Evolutionary conservation across 257 asterid genomes (phyloP).

Genomic region (Rhazya stricta): DNA sequence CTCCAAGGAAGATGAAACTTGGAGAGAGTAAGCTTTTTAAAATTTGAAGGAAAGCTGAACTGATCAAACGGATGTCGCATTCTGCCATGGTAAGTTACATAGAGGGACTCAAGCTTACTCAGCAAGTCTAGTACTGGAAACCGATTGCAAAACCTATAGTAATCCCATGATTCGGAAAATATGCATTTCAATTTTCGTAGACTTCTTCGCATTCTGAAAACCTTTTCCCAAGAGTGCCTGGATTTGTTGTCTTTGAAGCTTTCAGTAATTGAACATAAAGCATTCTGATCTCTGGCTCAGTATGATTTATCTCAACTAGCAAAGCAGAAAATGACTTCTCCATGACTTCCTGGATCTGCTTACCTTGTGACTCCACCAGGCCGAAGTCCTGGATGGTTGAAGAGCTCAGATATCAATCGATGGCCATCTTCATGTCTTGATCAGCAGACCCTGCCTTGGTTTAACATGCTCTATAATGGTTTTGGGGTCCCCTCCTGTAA

Average conservation of each 20-base stretch:
- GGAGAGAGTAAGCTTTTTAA: constrained; percentile 1
- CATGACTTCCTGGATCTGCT: no score
- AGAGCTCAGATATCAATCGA: no score
- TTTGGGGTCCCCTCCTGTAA: not conserved
- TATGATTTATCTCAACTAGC: not conserved
- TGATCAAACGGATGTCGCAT: not conserved
- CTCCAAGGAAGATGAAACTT: not conserved
- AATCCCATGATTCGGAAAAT: not conserved
- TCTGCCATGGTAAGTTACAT: not conserved
- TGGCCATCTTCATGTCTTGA: not conserved
- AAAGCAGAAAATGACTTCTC: not conserved
- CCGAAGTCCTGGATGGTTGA: no score
- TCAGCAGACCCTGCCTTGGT: not conserved
- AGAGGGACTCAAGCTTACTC: constrained; percentile 4
- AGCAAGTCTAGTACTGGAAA: not conserved
- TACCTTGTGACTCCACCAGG: no score
- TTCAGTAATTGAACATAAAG: not conserved
- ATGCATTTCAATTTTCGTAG: not conserved
- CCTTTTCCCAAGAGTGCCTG: not conserved
- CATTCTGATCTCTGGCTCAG: not conserved
- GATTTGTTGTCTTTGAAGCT: not conserved
- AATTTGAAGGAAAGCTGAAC: not conserved
- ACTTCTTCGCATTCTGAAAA: not conserved
- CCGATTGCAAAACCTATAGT: not conserved
- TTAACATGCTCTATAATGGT: not conserved